Evolutionary conservation across 1,284 basidiomycete genomes (phyloP), one percentile per base, ranked within the genome.

Genomic region (Tetrapyrgos nigripes): DNA sequence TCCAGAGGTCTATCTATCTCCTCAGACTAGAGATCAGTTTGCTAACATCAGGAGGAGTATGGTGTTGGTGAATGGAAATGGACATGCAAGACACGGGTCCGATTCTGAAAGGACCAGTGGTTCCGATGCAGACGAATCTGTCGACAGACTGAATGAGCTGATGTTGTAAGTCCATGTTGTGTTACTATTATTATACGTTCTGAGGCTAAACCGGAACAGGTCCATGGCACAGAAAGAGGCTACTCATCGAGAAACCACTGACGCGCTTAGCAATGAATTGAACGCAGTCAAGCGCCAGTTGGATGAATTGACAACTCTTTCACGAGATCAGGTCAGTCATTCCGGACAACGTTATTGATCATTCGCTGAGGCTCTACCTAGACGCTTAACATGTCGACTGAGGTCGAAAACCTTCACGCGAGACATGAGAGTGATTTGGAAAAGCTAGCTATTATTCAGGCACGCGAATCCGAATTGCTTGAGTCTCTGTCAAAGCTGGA

Each of bases 221-320:
- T 93, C 95, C 1, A 97, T 97, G 95, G 94, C 94, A 2, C 91
- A 94, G 77, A 97, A 97, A 72, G 94, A 97, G 73, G 91, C 92
- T 2, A 79, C 85, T 50, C 94, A 97, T 72, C 85, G 86, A 23
- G 92, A 96, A 68, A 69, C 81, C 26, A 87, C 95, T 14, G 86
- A 92, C 48, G 76, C 76, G n/a, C 79, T 97, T 59, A 85, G 86
- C 31, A 71, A 76, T 13, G 84, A 96, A 68, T 79, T 96, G 9
- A 69, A 64, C n/a, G 83, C 87, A 62, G 81, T 93, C 27, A 85
- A 85, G 54, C 83, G 89, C 44, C 90, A 94, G 69, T 83, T 92
- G 57, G 93, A 96, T 65, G 91, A 91, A 56, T 78, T 96, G 21
- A 87, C 85, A 17, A 82, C 87, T 3, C 79, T 95, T 50, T 92